Percentiles rank a stretch among this genome's conserved stretches.
These are phyloP conservation scores for Volvox carteri DNA, from an alignment of 163 green algal species.

Conservation along the genomic window DNA sequence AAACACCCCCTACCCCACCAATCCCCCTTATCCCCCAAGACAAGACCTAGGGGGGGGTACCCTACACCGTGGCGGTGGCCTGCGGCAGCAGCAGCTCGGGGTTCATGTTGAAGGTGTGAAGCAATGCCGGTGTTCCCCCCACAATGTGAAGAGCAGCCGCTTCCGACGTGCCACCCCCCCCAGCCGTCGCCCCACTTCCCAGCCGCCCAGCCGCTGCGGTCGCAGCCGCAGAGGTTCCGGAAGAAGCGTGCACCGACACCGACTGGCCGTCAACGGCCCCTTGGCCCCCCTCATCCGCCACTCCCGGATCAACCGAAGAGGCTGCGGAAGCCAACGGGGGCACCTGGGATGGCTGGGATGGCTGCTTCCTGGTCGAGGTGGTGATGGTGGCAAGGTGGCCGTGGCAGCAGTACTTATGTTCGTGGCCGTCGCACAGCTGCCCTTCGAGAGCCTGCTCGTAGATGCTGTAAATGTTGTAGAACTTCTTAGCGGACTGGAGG, in stretches of 20 bases:
- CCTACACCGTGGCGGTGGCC: slow-evolving; percentile 15
- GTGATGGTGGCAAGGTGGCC: slow-evolving; percentile 46
- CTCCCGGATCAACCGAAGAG: neutral
- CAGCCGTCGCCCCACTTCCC: no score
- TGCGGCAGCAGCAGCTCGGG: slow-evolving; percentile 54
- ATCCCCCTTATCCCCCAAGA: no score
- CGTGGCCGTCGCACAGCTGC: slow-evolving; percentile 37
- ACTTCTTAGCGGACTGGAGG: slow-evolving; percentile 10
- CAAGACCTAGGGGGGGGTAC: no score
- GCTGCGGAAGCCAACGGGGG: neutral
- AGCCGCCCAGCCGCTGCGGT: neutral
- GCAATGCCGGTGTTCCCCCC: slow-evolving; percentile 34
- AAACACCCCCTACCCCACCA: no score
- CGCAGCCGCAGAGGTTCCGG: no score
- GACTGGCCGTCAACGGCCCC: neutral
- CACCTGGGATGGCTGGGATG: no score
- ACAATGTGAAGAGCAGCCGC: neutral
- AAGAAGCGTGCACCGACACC: no score
- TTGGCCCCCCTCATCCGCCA: neutral
- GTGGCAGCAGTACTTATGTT: slow-evolving; percentile 19
- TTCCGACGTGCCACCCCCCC: no score
- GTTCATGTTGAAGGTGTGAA: slow-evolving; percentile 35
- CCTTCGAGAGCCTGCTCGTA: slow-evolving; percentile 49
- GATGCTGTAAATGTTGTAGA: slow-evolving; percentile 39
- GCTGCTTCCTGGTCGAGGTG: no score